Conservation (phyloP, 305 asterid genomes). For the Fraxinus sp. region DNA sequence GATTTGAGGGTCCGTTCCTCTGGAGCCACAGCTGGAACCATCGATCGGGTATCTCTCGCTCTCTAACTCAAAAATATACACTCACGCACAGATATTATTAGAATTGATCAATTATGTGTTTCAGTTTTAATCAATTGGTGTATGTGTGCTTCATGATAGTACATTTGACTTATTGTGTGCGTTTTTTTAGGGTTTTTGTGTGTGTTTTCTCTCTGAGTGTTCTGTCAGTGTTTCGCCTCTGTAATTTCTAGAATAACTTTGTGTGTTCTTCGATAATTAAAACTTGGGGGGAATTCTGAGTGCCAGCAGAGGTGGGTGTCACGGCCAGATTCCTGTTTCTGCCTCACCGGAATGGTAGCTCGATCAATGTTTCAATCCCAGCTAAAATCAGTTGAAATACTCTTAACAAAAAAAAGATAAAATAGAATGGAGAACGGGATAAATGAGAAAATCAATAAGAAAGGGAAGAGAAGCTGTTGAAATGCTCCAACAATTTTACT, state of each 20-base stretch:
- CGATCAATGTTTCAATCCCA: no score
- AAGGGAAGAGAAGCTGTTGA: background rate
- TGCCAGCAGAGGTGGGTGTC: background rate
- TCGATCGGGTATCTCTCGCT: conserved; percentile 53
- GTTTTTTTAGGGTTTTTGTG: background rate
- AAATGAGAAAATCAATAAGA: background rate
- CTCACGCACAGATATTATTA: background rate
- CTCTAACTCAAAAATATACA: background rate
- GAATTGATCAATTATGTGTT: background rate
- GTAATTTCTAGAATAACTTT: background rate
- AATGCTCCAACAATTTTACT: background rate
- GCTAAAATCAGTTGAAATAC: no score
- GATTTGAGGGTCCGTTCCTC: conserved; percentile 54
- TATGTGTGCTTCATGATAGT: background rate
- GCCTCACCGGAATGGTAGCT: no score
- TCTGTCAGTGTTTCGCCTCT: background rate
- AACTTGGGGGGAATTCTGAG: background rate
- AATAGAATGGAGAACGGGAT: background rate
- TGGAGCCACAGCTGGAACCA: conserved; percentile 68
- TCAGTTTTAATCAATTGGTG: background rate
- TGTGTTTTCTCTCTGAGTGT: background rate
- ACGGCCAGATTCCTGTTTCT: no score
- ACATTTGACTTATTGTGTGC: background rate
- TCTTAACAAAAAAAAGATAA: no score
- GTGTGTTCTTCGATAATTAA: background rate